Percentiles rank a stretch among this genome's conserved stretches.
Evolutionary conservation across 768 basidiomycete genomes (phyloP).

Genomic region (Steccherinum ochraceum): DNA sequence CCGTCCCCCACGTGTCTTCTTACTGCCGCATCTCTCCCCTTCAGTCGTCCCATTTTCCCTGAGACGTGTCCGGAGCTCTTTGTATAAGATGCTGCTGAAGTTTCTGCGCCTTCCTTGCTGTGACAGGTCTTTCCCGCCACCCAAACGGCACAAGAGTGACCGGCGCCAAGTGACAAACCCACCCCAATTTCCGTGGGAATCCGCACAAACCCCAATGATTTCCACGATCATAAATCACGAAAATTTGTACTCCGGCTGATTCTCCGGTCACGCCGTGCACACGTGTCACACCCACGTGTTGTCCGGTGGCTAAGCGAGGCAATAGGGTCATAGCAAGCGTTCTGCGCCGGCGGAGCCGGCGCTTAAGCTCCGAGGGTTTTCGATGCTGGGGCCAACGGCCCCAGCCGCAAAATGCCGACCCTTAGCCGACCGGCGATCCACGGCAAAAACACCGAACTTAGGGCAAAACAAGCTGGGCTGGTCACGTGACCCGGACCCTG

Average conservation of each 20-base stretch:
- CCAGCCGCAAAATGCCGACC: too few relatives aligned
- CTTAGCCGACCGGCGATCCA: too few relatives aligned
- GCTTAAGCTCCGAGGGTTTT: too few relatives aligned
- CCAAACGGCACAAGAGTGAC: background rate
- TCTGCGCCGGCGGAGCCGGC: too few relatives aligned
- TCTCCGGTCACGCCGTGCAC: background rate
- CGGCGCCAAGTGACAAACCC: background rate
- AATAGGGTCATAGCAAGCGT: too few relatives aligned
- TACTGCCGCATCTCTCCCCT: background rate
- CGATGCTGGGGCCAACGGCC: too few relatives aligned
- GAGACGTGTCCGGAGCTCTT: too few relatives aligned
- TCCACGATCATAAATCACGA: background rate
- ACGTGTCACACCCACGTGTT: background rate
- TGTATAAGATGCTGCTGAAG: background rate
- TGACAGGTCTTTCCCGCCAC: background rate
- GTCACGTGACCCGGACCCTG: too few relatives aligned
- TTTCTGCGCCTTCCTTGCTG: background rate
- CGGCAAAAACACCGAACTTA: too few relatives aligned
- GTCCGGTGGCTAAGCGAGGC: background rate
- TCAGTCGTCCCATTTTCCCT: too few relatives aligned
- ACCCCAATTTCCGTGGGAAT: background rate
- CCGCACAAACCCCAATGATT: background rate
- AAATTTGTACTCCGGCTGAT: background rate
- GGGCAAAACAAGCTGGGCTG: too few relatives aligned
- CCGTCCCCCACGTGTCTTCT: background rate